Base-by-base conservation (phyloP, 2,329 filamentous ascomycete species). In the Colletotrichum sp. region DNA sequence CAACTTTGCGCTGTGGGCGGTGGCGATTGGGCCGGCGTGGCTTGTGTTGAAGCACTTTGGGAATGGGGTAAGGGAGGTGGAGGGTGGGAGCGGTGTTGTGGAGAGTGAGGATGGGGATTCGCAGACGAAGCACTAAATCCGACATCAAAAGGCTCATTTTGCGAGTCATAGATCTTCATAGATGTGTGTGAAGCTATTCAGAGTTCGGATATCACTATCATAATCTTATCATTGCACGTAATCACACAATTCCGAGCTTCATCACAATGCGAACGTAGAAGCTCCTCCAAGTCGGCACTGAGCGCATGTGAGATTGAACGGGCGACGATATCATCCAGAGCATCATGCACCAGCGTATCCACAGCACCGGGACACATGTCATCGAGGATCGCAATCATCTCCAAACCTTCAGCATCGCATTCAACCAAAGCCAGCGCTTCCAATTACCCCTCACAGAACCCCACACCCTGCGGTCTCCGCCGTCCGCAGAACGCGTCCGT, bases 1-100 rank as follows among this genome's bases (percentile, higher is more conserved):
- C 79, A 95, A 95, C 79, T 94, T 95, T 80, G 90, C 85, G 0
- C 85, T 95, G 0, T 95, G 93, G 93, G 93, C 86, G 0, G 78
- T 93, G 1, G 88, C 93, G 0, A 84, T 95, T 13, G 78, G 88
- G 3, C 94, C 93, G 0, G 93, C 91, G 0, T 95, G 93, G 93
- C 78, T 93, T 19, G 91, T 95, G 0, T 79, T 95, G 11, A 88
- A 87, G 52, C 83, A 91, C 9, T 88, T 93, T 79, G 91, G 91
- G 0, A 79, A 68, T 4, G 68, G 34, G 28, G 22, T 13, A 0
- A 19, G 22, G 16, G n/a, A 27, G 15, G 32, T 36, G 28, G 59
- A 30, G 32, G 70, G 52, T 16, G 65, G 57, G 2, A 32, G 44
- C 5, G 64, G 55, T n/a, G 76, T 75, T 3, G 68, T 64, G 52